Evolutionary conservation across 192 early-diverging fungal species (phyloP).

Genomic region (Gamsiella multidivaricata): DNA sequence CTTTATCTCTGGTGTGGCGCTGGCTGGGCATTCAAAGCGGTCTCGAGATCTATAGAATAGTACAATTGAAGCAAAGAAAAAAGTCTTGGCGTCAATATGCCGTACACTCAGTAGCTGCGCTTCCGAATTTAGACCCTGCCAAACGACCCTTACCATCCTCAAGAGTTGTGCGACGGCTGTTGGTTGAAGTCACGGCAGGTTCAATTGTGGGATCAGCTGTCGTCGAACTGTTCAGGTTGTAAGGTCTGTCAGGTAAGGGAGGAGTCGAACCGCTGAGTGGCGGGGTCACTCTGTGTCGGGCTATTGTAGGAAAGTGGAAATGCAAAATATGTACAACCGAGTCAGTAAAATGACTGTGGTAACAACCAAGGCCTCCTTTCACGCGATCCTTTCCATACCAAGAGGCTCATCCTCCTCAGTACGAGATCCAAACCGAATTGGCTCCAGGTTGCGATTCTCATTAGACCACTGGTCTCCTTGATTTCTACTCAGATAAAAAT

Average conservation of each 20-base stretch:
- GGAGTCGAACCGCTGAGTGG: slow-evolving; percentile 23
- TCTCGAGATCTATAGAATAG: slow-evolving; percentile 13
- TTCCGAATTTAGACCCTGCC: neutral
- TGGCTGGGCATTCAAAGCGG: slow-evolving; percentile 16
- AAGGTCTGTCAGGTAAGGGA: slow-evolving; percentile 35
- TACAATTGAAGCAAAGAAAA: neutral
- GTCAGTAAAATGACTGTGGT: neutral
- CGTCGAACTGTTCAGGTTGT: slow-evolving; percentile 1
- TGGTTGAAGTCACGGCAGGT: neutral
- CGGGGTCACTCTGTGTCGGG: slow-evolving; percentile 36
- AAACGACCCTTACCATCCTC: slow-evolving; percentile 33
- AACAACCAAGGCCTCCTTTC: neutral
- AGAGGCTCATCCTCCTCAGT: slow-evolving; percentile 40
- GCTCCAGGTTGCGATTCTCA: slow-evolving; percentile 1
- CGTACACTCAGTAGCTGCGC: neutral
- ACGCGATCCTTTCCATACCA: slow-evolving; percentile 7
- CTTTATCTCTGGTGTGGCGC: slow-evolving; percentile 4
- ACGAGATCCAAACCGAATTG: slow-evolving; percentile 25
- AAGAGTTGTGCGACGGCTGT: slow-evolving; percentile 28
- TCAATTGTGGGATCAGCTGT: neutral
- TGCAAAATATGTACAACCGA: neutral
- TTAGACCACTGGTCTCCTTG: slow-evolving; percentile 2
- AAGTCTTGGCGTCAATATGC: slow-evolving; percentile 15
- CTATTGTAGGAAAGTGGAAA: slow-evolving; percentile 11
- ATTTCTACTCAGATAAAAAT: neutral